Evolutionary conservation across 2,329 filamentous ascomycete species (phyloP), one percentile per base, ranked within the genome.

Genomic region (Aureobasidium mangrovei): DNA sequence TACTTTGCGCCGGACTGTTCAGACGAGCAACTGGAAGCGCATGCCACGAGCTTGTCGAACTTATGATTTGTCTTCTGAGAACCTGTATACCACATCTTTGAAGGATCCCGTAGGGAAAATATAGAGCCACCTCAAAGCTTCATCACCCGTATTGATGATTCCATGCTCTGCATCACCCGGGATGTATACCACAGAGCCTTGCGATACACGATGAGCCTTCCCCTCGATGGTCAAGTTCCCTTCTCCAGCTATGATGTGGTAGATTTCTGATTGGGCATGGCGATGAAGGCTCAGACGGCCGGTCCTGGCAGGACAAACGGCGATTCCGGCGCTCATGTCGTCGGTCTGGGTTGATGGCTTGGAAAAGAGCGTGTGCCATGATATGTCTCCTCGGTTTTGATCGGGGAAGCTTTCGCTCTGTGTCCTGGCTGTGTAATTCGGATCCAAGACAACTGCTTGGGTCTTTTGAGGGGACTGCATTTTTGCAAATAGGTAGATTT

Each of bases 121-220:
- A 35, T 56, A 58, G n/a, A 57, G 52, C 56, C 56, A 56, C 33
- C 46, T 45, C 24, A 56, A 28, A 4, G 47, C 54, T 36, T 46
- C 42, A 7, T 54, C 29, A 24, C 38, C 53, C 4, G 18, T 44
- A 31, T 56, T 52, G n/a, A 32, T 46, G 38, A 73, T 64, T 2
- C 67, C 70, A 62, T 75, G 73, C 59, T 74, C 69, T 1, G 70
- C 68, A 64, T 74, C 61, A 0, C 70, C 69, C 0, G 72, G 72
- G 35, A 75, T 71, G 54, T 67, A 75, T 1, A 74, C 63, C 7
- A 67, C 65, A 46, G 60, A 65, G 3, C 70, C 72, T 36, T 61
- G 62, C 5, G 54, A 40, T 0, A 75, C 68, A 1, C 44, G 48
- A 48, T 68, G 59, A 12, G 66, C 62, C 4, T 59, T 51, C 3